Percentiles rank a stretch among this genome's conserved stretches.
Conservation (phyloP, 805 yeast species). For the Cyberlindnera mycetangii region DNA sequence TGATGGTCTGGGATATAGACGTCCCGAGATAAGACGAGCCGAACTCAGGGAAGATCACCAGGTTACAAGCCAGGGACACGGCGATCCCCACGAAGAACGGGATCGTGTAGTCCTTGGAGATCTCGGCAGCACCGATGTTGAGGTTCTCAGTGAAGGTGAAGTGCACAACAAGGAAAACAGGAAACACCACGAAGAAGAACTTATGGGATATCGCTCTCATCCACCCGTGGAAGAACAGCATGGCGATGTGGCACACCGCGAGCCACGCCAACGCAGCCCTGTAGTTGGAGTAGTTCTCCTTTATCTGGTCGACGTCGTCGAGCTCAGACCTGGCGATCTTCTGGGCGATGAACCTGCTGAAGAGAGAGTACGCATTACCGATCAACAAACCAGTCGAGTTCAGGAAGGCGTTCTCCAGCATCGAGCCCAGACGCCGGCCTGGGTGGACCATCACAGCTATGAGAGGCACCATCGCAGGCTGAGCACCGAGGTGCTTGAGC, state of each 20-base stretch:
- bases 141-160: constrained; percentile 42
- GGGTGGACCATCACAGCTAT: constrained; percentile 48
- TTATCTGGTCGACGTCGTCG: constrained; percentile 29
- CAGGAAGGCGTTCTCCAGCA: constrained; percentile 40
- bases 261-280: constrained; percentile 42
- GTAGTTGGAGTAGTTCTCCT: constrained; percentile 30
- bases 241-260: constrained; percentile 42
- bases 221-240: constrained; percentile 49
- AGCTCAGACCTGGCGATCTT: constrained; percentile 27
- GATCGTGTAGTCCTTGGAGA: constrained; percentile 36
- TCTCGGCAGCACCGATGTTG: constrained; percentile 28
- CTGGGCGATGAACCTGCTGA: constrained; percentile 41
- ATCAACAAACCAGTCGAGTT: constrained; percentile 40
- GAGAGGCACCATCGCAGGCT: constrained; percentile 43
- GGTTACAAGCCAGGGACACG: constrained; percentile 40
- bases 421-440: constrained; percentile 46
- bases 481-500: constrained; percentile 34
- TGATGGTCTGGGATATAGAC: constrained; percentile 37
- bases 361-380: constrained; percentile 41
- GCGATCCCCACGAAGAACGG: constrained; percentile 48
- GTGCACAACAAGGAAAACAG: constrained; percentile 48
- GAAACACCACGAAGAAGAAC: constrained; percentile 45
- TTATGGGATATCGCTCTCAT: constrained; percentile 45
- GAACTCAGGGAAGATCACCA: constrained; percentile 47
- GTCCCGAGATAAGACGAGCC: constrained; percentile 48